phyloP scores from a whole-genome alignment of 1,284 basidiomycete species.

The Cystobasidiaceae sp. region DNA sequence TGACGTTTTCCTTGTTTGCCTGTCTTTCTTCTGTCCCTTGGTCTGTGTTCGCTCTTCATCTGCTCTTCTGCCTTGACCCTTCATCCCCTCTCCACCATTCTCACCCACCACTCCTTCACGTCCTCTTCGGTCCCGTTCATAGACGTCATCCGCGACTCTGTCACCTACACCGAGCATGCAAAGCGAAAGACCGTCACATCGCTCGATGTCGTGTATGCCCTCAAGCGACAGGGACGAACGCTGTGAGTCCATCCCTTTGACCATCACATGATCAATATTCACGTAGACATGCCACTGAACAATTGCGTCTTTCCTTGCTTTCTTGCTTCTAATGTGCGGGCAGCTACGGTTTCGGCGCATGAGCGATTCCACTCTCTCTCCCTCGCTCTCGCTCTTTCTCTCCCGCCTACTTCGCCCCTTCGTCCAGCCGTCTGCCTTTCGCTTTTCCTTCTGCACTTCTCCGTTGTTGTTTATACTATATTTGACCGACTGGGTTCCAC shows the following conservation, averaged over 20 bases:
- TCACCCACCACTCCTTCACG: too few species aligned
- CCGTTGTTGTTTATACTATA: constrained; percentile 25
- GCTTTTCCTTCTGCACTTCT: constrained; percentile 1
- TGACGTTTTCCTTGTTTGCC: too few species aligned
- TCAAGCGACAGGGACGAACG: constrained; percentile 66
- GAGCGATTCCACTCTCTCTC: neutral
- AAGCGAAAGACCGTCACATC: constrained; percentile 87
- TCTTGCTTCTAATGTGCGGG: neutral
- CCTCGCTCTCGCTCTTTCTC: neutral
- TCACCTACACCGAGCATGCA: constrained; percentile 88
- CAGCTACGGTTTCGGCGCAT: constrained; percentile 31
- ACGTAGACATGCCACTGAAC: too few species aligned
- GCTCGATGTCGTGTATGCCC: constrained; percentile 83
- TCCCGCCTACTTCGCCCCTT: too few species aligned
- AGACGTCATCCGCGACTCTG: constrained; percentile 56
- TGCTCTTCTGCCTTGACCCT: neutral
- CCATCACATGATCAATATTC: neutral
- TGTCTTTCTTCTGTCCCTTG: too few species aligned
- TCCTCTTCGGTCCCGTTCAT: too few species aligned
- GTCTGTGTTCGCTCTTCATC: neutral
- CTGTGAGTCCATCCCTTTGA: constrained; percentile 59
- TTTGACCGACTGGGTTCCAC: too few species aligned
- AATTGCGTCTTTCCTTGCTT: too few species aligned
- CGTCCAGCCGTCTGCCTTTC: too few species aligned
- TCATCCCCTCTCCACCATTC: too few species aligned